Conservation (phyloP, 2,329 filamentous ascomycete species). For the Pseudogymnoascus sp. region DNA sequence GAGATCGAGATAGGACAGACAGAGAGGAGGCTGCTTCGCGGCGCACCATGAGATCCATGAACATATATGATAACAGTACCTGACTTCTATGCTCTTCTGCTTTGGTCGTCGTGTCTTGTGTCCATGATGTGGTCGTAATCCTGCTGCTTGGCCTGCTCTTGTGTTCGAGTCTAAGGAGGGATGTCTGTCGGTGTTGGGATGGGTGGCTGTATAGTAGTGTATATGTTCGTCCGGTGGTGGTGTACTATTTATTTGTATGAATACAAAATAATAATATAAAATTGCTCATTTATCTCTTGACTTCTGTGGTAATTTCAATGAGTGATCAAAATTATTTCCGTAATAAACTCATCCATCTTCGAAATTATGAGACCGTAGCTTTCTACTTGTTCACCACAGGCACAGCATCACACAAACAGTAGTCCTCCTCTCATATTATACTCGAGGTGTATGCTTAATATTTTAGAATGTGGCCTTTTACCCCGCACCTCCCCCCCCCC, state of each 20-base stretch:
- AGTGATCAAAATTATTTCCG: too few relatives aligned
- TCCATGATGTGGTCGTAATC: not conserved
- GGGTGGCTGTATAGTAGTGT: not conserved
- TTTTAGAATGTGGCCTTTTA: not conserved
- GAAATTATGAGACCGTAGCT: too few relatives aligned
- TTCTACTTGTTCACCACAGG: not conserved
- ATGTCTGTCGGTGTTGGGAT: not conserved
- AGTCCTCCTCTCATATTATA: not conserved
- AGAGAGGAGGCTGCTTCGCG: conserved; percentile 6
- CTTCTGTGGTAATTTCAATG: too few relatives aligned
- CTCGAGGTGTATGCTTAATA: conserved; percentile 4
- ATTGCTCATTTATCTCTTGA: not conserved
- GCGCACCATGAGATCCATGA: not conserved
- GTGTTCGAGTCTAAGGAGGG: not conserved
- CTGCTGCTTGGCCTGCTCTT: not conserved
- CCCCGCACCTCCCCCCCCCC: not conserved
- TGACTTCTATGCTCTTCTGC: not conserved
- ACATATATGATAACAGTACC: conserved; percentile 1
- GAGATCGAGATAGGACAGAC: conserved; percentile 2
- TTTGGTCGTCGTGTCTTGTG: not conserved
- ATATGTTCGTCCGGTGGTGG: not conserved
- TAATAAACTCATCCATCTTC: not conserved
- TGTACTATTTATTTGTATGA: not conserved
- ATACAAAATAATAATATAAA: not conserved
- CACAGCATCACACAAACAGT: not conserved